Evolutionary conservation across 2,329 filamentous ascomycete genomes (phyloP), one percentile per base, ranked within the genome.

Genomic region (Penicillium oxalicum): DNA sequence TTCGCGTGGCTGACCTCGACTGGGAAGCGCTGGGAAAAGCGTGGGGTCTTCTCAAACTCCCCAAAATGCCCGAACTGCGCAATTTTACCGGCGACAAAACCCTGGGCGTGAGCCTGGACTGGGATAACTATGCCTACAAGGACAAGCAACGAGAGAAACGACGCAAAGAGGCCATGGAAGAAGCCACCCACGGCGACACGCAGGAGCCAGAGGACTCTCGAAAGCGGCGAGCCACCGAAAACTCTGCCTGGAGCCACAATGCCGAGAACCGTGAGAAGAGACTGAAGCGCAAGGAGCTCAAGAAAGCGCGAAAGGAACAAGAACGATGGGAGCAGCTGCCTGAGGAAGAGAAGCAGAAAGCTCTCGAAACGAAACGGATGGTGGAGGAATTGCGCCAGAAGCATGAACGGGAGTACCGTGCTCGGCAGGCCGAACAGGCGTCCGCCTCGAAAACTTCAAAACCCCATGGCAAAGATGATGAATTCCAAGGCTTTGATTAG

Each of bases 51-150:
- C 75, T 96, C 2, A 84, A 84, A 44, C 77, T 97, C 55, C 93
- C 93, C 4, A 89, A 87, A 64, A 98, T 98, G 93, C 91, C 93
- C 0, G 93, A 98, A 68, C 73, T 88, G 45, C 86, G 84, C 60
- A 79, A 76, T 0, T 91, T 87, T 75, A 78, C 82, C 9, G 85
- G 85, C 4, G 85, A 88, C 64, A 77, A 78, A 53, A 78, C 73
- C 24, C 71, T 84, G 2, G 77, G 78, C 1, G 72, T 89, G 9
- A 54, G 51, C 1, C 44, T 71, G 4, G 81, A 89, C 64, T 84
- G 86, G 77, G 77, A 84, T 38, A 74, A 69, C 2, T 89, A 82
- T 59, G 73, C 79, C 0, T 91, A 89, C 70, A 83, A 82, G 61
- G 87, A 91, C 59, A 86, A 84, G 63, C 72, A 76, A 18, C 78